Conservation (phyloP, 192 early-diverging fungal species). For the Polychytrium aggregatum region DNA sequence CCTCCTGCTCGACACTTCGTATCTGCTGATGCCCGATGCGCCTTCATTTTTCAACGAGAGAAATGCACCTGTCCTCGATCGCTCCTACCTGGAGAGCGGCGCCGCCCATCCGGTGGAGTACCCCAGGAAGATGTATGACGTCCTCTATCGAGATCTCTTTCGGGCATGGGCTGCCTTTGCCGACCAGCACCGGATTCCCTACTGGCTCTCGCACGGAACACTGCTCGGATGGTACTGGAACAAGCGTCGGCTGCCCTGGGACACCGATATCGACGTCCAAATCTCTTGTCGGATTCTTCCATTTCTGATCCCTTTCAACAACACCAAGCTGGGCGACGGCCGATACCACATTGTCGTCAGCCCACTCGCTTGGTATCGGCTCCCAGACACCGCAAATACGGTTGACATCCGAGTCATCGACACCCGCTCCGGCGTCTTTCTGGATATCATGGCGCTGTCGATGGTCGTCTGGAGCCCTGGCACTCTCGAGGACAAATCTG, state of each 20-base stretch:
- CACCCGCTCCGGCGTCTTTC: constrained; percentile 11
- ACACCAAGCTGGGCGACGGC: constrained; percentile 10
- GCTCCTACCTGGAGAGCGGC: too few species aligned
- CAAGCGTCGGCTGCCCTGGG: constrained; percentile 21
- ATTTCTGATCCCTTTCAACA: background rate
- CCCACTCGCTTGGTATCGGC: constrained; percentile 8
- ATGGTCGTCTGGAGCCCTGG: background rate
- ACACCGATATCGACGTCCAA: constrained; percentile 26
- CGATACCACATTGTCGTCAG: constrained; percentile 24
- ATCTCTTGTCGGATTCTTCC: constrained; percentile 1
- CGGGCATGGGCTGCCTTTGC: constrained; percentile 11
- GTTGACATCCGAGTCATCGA: constrained; percentile 31
- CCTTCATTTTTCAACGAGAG: too few species aligned
- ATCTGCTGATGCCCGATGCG: too few species aligned
- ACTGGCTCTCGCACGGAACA: constrained; percentile 26
- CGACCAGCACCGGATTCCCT: constrained; percentile 11
- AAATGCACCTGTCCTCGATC: too few species aligned
- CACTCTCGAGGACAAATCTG: constrained; percentile 15
- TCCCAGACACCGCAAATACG: constrained; percentile 7
- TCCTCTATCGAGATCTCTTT: background rate
- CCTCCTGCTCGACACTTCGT: too few species aligned
- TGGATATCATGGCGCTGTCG: constrained; percentile 27
- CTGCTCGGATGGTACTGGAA: constrained; percentile 34
- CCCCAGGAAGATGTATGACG: too few species aligned
- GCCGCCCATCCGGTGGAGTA: too few species aligned